Evolutionary conservation across 805 yeast genomes (phyloP).

Genomic region (Teunomyces tritomae): DNA sequence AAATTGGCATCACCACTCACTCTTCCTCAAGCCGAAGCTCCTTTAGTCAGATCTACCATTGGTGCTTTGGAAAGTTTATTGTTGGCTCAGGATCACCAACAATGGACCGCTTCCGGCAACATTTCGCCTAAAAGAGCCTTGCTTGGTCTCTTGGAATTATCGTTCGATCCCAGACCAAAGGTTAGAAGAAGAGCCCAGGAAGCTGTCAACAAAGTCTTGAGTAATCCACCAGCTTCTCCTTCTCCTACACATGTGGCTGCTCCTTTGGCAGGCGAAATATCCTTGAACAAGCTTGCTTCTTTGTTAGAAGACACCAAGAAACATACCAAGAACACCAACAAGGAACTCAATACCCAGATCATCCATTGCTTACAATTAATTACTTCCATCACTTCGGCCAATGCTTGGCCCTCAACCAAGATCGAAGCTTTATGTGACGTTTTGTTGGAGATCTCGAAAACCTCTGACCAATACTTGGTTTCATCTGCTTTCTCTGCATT

Average conservation of each 20-base stretch:
- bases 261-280: conserved; percentile 63
- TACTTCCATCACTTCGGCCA: conserved; percentile 65
- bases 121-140: conserved; percentile 82
- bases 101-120: conserved; percentile 64
- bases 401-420: conserved; percentile 77
- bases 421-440: conserved; percentile 74
- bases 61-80: conserved; percentile 82
- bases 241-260: conserved; percentile 76
- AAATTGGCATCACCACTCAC: conserved; percentile 81
- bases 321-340: conserved; percentile 35
- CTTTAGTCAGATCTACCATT: conserved; percentile 75
- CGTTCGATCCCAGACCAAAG: conserved; percentile 88
- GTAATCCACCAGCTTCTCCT: conserved; percentile 73
- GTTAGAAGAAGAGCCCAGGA: conserved; percentile 95
- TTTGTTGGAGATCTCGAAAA: conserved; percentile 70
- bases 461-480: conserved; percentile 83
- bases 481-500: conserved; percentile 80
- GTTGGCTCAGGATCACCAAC: conserved; percentile 71
- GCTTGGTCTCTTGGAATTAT: conserved; percentile 70
- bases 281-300: conserved; percentile 53
- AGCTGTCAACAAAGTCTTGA: conserved; percentile 64
- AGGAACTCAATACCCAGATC: conserved; percentile 53
- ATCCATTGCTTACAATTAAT: conserved; percentile 79
- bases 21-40: conserved; percentile 67
- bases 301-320: conserved; percentile 36